phyloP scores from a whole-genome alignment of 768 basidiomycete species.

The Suillus lakei region DNA sequence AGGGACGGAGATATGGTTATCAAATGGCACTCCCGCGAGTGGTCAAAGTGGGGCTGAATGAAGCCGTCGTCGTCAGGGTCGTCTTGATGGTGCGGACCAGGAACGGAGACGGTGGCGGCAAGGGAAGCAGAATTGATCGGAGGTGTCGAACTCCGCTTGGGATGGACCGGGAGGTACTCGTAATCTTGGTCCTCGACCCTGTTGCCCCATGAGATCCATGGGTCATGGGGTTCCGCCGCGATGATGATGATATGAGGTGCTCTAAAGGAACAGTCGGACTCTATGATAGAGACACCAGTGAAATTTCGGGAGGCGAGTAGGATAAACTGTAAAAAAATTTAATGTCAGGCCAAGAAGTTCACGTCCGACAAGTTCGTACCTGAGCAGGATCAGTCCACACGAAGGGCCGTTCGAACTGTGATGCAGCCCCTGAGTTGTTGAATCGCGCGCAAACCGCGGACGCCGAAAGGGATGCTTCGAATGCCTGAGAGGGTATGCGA shows the following conservation, averaged over 20 bases:
- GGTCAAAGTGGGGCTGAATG: neutral
- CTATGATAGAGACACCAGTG: constrained; percentile 44
- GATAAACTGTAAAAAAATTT: constrained; percentile 35
- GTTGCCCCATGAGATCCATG: constrained; percentile 43
- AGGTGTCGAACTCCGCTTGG: neutral
- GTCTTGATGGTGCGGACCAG: neutral
- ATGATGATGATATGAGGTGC: constrained; percentile 53
- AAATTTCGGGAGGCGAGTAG: constrained; percentile 28
- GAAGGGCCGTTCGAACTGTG: constrained; percentile 44
- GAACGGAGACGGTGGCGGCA: neutral
- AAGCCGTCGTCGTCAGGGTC: neutral
- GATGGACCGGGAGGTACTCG: constrained; percentile 3
- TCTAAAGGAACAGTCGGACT: constrained; percentile 46
- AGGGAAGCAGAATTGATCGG: neutral
- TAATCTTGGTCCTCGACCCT: constrained; percentile 17
- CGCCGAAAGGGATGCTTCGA: constrained; percentile 44
- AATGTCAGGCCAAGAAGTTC: neutral
- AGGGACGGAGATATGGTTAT: neutral
- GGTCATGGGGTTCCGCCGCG: constrained; percentile 43
- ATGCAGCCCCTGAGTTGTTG: constrained; percentile 35
- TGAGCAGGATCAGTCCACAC: constrained; percentile 58
- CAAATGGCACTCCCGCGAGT: constrained; percentile 11
- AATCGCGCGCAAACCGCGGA: constrained; percentile 44
- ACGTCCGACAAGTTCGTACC: constrained; percentile 32
- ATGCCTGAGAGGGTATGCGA: constrained; percentile 38